Evolutionary conservation across 371 early-diverging fungal genomes (phyloP), one percentile per base, ranked within the genome.

Genomic region (Vairimorpha apis): DNA sequence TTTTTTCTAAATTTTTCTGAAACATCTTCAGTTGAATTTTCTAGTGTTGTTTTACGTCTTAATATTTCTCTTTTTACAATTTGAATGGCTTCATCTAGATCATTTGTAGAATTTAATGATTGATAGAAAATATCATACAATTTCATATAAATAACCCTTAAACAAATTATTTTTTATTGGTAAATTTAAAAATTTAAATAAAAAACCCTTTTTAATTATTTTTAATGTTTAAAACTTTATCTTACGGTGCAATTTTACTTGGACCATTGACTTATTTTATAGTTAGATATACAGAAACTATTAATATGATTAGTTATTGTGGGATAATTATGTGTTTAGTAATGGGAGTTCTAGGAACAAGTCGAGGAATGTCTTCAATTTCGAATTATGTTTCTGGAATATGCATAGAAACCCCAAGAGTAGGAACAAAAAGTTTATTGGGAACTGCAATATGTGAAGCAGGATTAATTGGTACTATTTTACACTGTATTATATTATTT

Each of bases 371-470:
- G 27, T 62, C 67, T 14, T 60, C 69, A 23, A 84, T 84, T 41
- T 45, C 75, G 7, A 79, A 68, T 21, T 75, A 81, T 63, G 78
- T 79, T 25, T 62, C 76, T 58, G 84, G 82, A 10, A 75, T 79
- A 33, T 78, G 76, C 32, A 78, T 84, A 29, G 65, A 64, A 33
- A 53, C 53, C 0, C 84, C 84, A 21, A 43, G 73, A 30, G 67
- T 84, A 30, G 79, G 78, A 21, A 73, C 76, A 21, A 81, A 82
- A 67, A 60, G 79, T 16, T 49, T 84, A 10, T 45, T 84, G 7
- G 84, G 84, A 38, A 81, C 76, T 41, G 80, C 82, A 27, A 79
- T 84, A 16, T 84, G 84, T 59, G 84, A 84, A 44, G 81, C 81
- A 44, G 83, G 83, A 37, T 64, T 82, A 29, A 60, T 83, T 13